Evolutionary conservation across 371 early-diverging fungal genomes (phyloP).

Genomic region (Parasitella parasitica): DNA sequence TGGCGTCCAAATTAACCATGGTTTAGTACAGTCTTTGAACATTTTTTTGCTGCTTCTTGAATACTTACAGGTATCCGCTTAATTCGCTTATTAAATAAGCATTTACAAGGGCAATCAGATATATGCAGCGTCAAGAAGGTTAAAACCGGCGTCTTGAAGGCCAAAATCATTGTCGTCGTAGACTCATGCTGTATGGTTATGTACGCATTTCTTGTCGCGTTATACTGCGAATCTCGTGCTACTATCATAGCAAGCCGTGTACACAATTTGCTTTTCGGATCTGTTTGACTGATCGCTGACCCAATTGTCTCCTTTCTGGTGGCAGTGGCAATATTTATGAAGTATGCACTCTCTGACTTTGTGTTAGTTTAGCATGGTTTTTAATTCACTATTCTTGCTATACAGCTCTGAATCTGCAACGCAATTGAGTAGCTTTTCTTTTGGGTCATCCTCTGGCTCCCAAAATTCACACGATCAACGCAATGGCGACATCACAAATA

Average conservation of each 20-base stretch:
- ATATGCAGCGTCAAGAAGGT: conserved; percentile 25
- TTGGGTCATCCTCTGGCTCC: neutral
- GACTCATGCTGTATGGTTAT: conserved; percentile 22
- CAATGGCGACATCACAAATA: no score
- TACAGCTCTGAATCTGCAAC: conserved; percentile 12
- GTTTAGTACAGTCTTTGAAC: conserved; percentile 6
- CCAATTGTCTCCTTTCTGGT: conserved; percentile 28
- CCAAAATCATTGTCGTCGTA: conserved; percentile 16
- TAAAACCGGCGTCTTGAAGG: conserved; percentile 33
- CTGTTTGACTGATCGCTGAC: conserved; percentile 31
- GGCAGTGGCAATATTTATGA: conserved; percentile 28
- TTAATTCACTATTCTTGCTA: neutral
- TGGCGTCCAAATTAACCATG: neutral
- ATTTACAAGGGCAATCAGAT: conserved; percentile 21
- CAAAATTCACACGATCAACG: neutral
- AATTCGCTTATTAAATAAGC: conserved; percentile 20
- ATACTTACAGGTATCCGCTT: conserved; percentile 27
- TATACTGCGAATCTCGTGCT: conserved; percentile 27
- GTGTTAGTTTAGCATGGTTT: neutral
- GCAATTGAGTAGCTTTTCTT: conserved; percentile 5
- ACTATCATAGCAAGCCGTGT: conserved; percentile 4
- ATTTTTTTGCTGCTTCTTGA: conserved; percentile 9
- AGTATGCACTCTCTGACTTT: conserved; percentile 16
- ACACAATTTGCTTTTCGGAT: conserved; percentile 22
- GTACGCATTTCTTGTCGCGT: conserved; percentile 24